A percentile compares a stretch with the other conserved stretches of the same genome.
phyloP scores from a whole-genome alignment of 345 rosid species.

The Gossypium ekmanianum region DNA sequence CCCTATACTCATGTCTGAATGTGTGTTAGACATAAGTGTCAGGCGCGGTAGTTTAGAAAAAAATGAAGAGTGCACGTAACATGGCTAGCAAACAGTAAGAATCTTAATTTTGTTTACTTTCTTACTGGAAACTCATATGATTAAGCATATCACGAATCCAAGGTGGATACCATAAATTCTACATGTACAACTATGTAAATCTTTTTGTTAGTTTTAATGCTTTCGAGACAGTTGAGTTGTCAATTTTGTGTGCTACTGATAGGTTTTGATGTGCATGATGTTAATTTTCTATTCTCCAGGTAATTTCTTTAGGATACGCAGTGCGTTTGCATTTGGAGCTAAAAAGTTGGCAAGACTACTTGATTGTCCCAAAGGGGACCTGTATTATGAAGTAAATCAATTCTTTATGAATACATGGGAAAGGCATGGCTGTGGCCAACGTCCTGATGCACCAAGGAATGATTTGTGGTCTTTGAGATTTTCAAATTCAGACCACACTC shows the following conservation, averaged over 20 bases:
- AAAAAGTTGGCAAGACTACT: no score
- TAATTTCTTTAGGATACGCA: conserved; percentile 80
- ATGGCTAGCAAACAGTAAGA: background rate
- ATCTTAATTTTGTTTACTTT: background rate
- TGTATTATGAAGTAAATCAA: no score
- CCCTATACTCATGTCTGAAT: background rate
- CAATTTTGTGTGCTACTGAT: background rate
- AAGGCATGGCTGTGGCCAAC: no score
- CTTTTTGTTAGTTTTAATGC: conserved; percentile 1
- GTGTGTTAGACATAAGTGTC: no score
- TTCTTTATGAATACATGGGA: no score
- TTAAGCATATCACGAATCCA: background rate
- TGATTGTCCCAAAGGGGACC: no score
- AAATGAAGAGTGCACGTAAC: background rate
- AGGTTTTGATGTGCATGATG: background rate
- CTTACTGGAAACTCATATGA: background rate
- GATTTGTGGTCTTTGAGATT: no score
- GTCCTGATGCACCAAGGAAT: no score
- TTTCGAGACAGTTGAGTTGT: background rate
- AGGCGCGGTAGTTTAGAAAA: background rate
- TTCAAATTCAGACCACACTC: no score
- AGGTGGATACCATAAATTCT: background rate
- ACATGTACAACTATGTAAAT: background rate
- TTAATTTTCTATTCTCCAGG: conserved; percentile 45
- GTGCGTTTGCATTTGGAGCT: no score